Conservation (phyloP, 1,284 basidiomycete species). For the Cryptococcus sp. region DNA sequence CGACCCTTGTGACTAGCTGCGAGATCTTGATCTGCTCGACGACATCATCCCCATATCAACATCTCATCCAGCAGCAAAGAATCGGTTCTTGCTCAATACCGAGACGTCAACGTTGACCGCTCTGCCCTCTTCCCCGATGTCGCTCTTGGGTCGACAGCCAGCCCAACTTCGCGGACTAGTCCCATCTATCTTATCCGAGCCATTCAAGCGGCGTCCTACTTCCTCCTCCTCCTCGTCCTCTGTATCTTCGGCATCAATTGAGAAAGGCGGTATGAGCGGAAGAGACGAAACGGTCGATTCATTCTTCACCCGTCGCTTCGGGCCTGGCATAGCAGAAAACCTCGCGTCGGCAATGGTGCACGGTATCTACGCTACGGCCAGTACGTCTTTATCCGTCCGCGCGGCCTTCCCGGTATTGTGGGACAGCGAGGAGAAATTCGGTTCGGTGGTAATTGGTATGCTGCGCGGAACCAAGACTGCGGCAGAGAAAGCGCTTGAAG, state of each 20-base stretch:
- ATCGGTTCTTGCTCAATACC: constrained; percentile 43
- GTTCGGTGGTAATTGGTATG: constrained; percentile 71
- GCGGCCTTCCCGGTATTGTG: constrained; percentile 75
- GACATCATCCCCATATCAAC: constrained; percentile 41
- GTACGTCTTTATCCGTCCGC: constrained; percentile 70
- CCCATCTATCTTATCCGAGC: constrained; percentile 63
- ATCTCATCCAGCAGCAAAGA: constrained; percentile 46
- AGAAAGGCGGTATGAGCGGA: too few species aligned
- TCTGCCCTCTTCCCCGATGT: constrained; percentile 53
- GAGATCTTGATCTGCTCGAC: constrained; percentile 27
- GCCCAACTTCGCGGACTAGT: constrained; percentile 60
- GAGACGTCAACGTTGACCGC: constrained; percentile 13
- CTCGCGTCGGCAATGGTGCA: constrained; percentile 85
- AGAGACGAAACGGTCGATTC: constrained; percentile 79
- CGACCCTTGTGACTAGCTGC: constrained; percentile 23
- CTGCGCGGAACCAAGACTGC: constrained; percentile 52
- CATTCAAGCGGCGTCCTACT: constrained; percentile 56
- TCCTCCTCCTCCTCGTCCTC: too few species aligned
- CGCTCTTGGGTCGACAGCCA: constrained; percentile 57
- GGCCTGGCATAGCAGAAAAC: constrained; percentile 67
- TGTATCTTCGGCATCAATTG: too few species aligned
- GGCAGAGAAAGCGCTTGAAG: constrained; percentile 31
- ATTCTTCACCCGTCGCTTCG: constrained; percentile 77
- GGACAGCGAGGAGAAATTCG: constrained; percentile 66
- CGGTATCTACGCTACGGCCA: constrained; percentile 89